A percentile compares a stretch with the other conserved stretches of the same genome.
phyloP scores from a whole-genome alignment of 140 eudicot species.

The Cichorium intybus region DNA sequence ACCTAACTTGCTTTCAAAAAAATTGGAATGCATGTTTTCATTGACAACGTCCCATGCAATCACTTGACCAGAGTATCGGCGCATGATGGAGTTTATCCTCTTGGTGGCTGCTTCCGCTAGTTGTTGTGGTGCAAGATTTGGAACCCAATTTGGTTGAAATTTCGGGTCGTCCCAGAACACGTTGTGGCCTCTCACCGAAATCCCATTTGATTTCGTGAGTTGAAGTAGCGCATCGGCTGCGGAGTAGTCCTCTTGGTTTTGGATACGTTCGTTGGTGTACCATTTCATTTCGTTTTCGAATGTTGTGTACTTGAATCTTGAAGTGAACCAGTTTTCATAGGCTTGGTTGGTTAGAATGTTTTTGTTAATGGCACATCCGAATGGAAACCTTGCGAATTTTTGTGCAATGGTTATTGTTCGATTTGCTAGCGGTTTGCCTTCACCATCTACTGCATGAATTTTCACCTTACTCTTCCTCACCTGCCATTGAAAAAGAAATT shows the following conservation, averaged over 20 bases:
- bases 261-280: slow-evolving; percentile 44
- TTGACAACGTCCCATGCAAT: slow-evolving; percentile 73
- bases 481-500: slow-evolving; percentile 25
- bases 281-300: slow-evolving; percentile 83
- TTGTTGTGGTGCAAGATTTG: slow-evolving; percentile 25
- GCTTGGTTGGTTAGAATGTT: slow-evolving; percentile 46
- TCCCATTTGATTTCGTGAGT: slow-evolving; percentile 31
- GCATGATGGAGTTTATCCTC: slow-evolving; percentile 43
- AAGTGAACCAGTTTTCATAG: slow-evolving; percentile 62
- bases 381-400: slow-evolving; percentile 36
- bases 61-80: slow-evolving; percentile 39
- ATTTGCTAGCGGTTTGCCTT: slow-evolving; percentile 41
- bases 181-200: slow-evolving; percentile 63
- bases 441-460: slow-evolving; percentile 44
- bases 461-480: slow-evolving; percentile 44
- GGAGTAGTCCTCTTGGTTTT: slow-evolving; percentile 47
- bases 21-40: slow-evolving; percentile 54
- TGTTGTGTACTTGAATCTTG: slow-evolving; percentile 55
- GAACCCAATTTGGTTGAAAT: slow-evolving; percentile 45
- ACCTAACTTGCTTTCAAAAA: slow-evolving; percentile 54
- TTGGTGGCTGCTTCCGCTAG: slow-evolving; percentile 28
- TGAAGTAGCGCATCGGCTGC: slow-evolving; percentile 46
- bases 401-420: slow-evolving; percentile 37
- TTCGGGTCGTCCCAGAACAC: slow-evolving; percentile 64
- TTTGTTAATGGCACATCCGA: slow-evolving; percentile 55